A percentile compares a stretch with the other conserved stretches of the same genome.
Evolutionary conservation across 768 basidiomycete species (phyloP).

Genomic region (Calocybe gangraenosa): DNA sequence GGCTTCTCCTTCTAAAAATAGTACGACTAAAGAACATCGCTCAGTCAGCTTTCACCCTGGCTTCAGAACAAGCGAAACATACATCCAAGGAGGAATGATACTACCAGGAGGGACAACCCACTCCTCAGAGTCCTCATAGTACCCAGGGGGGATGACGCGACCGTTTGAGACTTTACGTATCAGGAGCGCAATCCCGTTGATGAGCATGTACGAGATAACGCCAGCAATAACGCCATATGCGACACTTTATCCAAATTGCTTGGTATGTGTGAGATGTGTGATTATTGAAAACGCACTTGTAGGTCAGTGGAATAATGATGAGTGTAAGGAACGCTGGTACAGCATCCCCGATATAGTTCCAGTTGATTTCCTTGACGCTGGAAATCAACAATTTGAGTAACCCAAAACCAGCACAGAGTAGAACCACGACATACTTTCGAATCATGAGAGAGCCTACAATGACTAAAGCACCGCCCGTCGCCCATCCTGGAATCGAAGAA

Average conservation of each 20-base stretch:
- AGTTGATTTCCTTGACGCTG: slow-evolving; percentile 81
- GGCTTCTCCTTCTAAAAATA: neutral
- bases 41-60: no score
- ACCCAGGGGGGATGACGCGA: slow-evolving; percentile 60
- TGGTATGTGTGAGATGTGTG: no score
- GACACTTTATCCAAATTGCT: slow-evolving; percentile 43
- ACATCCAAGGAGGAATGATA: slow-evolving; percentile 69
- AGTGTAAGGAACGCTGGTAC: slow-evolving; percentile 83
- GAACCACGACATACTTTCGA: slow-evolving; percentile 53
- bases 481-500: slow-evolving; percentile 83
- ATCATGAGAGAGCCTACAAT: slow-evolving; percentile 91
- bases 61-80: slow-evolving; percentile 20
- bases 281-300: slow-evolving; percentile 48
- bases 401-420: neutral
- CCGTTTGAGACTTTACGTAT: slow-evolving; percentile 53
- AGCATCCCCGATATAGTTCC: slow-evolving; percentile 85
- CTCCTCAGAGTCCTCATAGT: slow-evolving; percentile 58
- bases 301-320: slow-evolving; percentile 73
- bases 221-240: slow-evolving; percentile 89
- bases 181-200: slow-evolving; percentile 66
- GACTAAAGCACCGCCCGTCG: slow-evolving; percentile 80
- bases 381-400: neutral
- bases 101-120: slow-evolving; percentile 74
- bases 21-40: no score
- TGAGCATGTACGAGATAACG: slow-evolving; percentile 60